Base-by-base conservation (phyloP, 1,284 basidiomycete genomes). In the Phellopilus nigrolimitatus region DNA sequence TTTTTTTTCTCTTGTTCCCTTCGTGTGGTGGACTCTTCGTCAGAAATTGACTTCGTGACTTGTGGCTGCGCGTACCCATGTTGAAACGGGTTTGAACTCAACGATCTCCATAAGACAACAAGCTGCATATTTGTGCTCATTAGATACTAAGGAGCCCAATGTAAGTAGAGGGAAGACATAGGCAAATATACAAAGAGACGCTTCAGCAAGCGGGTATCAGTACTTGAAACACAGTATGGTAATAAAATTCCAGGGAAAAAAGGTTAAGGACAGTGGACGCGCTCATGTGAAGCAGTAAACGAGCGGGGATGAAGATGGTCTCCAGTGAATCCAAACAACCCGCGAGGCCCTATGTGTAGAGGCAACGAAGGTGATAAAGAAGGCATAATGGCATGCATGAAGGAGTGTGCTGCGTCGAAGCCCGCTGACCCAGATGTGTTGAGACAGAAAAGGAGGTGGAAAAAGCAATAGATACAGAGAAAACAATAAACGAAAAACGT, bases 351-450 rank as follows among this genome's bases (percentile, higher is more conserved):
- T 9, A 28, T 37, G 47, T 33, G 15, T 31, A 15, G n/a, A 46
- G 22, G 12, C 31, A 25, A 47, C 19, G 55, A 12, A 38, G 22
- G 57, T 64, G 58, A 48, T 58, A 52, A 58, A 61, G n/a, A 60
- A 58, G 63, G 56, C 56, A 64, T 55, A 60, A 62, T 25, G n/a
- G 53, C 57, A 60, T 37, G 19, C 10, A n/a, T 36, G 55, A 48
- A 53, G 3, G 52, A 58, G 28, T 39, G 49, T 41, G 38, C 45
- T 41, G 25, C 12, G 40, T 49, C 51, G 31, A 33, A 55, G 38
- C 52, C 37, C 45, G 48, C 28, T 36, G 47, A 42, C 37, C 41
- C 31, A 47, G 47, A 44, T 19, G 31, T n/a, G 42, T 45, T 41
- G 21, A 44, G 36, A 34, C 41, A 47, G 37, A 33, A 39, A 43